Evolutionary conservation across 805 yeast genomes (phyloP), one percentile per base, ranked within the genome.

Genomic region (Saccharomycopsis lassenensis): DNA sequence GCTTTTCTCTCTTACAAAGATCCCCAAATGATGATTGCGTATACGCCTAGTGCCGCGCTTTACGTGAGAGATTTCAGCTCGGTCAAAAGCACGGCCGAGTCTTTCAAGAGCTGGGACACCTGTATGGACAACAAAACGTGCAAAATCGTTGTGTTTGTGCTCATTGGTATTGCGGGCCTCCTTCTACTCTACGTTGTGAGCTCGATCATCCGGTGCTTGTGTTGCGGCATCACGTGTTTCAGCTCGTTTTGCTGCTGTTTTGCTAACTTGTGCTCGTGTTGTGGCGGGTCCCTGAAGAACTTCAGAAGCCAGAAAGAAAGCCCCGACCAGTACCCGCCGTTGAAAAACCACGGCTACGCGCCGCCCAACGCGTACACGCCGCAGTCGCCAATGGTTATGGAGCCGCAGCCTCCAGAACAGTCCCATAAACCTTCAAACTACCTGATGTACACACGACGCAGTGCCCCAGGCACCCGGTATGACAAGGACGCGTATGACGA

Each of bases 71-170:
- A 19, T 20, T 8, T 24, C n/a, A 22, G 17, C 12, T 19, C 24
- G 12, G 36, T 25, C 16, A 15, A 22, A 14, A 6, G 22, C 23
- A 39, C 43, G 7, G 43, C 43, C n/a, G 37, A 36, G 5, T 40
- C 73, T 3, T 71, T 72, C 57, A 65, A 56, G 45, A 38, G 50
- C 28, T 75, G 82, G 81, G 68, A 69, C 46, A 65, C 74, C 2
- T 76, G 83, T 55, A 74, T 73, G 80, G 74, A 62, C 46, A 74
- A 73, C 50, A 65, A 54, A 14, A 61, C 70, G 31, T 76, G 83
- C 55, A 75, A 74, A 46, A 64, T 75, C 31, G 68, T 72, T 14
- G 78, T 71, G n/a, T 74, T 75, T 28, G 74, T 74, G 18, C 70
- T 72, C 3, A 71, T 74, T 6, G 71, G 63, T 1, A 47, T 75